Evolutionary conservation across 2,329 filamentous ascomycete species (phyloP).

Genomic region (Spiromastix sp.): DNA sequence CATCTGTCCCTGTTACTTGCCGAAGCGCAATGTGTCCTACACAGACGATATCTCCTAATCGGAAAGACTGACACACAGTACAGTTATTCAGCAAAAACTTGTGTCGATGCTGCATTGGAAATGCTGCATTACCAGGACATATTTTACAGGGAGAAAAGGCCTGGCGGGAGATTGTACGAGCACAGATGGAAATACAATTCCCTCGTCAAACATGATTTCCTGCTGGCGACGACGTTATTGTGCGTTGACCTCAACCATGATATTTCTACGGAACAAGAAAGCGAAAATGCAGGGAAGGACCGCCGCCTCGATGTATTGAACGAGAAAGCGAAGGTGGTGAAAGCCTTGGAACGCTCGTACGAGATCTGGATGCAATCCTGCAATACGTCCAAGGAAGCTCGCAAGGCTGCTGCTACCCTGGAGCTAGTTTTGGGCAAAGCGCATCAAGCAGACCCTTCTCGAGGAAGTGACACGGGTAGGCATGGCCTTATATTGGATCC

Average conservation of each 20-base stretch:
- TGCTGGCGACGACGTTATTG: constrained; percentile 39
- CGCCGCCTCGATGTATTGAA: background rate
- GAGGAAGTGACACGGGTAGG: too few relatives aligned
- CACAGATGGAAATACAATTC: constrained; percentile 36
- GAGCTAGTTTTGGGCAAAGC: background rate
- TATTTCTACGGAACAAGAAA: background rate
- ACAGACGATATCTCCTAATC: constrained; percentile 25
- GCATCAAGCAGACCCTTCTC: too few relatives aligned
- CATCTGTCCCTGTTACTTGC: constrained; percentile 23
- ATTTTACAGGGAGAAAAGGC: constrained; percentile 31
- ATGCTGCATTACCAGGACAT: constrained; percentile 35
- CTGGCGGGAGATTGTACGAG: constrained; percentile 29
- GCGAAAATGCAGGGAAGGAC: background rate
- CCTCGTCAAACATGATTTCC: constrained; percentile 36
- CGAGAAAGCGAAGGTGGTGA: background rate
- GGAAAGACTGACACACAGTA: constrained; percentile 27
- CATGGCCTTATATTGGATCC: too few relatives aligned
- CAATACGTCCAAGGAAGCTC: background rate
- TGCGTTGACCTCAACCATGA: constrained; percentile 33
- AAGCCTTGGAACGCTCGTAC: background rate
- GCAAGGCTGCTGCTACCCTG: background rate
- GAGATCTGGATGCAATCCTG: background rate
- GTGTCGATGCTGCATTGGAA: constrained; percentile 36
- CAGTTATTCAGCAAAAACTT: constrained; percentile 31
- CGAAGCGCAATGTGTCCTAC: constrained; percentile 25